Base-by-base conservation (phyloP, 129 eudicot genomes). In the Kitagawia praeruptora region DNA sequence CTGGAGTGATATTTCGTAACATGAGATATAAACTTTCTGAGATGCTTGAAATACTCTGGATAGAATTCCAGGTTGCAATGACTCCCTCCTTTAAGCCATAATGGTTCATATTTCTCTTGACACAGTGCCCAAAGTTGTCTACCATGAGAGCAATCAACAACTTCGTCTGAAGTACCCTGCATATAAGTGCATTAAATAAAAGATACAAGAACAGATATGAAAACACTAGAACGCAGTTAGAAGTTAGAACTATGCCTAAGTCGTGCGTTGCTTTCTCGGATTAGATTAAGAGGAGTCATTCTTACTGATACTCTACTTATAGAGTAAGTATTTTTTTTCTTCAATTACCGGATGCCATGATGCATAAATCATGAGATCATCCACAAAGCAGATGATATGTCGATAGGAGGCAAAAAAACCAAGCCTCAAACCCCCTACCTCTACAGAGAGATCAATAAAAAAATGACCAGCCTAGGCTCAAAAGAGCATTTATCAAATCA, bases 151-250 rank as follows among this genome's bases (percentile, higher is more conserved):
- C 82, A 87, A 69, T 93, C 90, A 15, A 93, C 98, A 42, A 93
- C 98, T 80, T 90, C 97, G 80, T 92, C 97, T 3, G 90, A 81
- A 79, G 93, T 92, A 58, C 97, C 97, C 97, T 92, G 87, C 81
- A 86, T 16, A 16, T 18, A 70, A 31, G 41, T 27, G 39, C 40
- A 31, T 18, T 13, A 81, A 64, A n/a, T 13, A 8, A 54, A 34
- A 21, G 21, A 16, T 44, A 9, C 45, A 39, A 64, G 3, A n/a
- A 64, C 23, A 7, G 12, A 56, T 21, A 48, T 31, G 63, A 31
- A 78, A 47, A 10, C 76, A 79, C 21, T 16, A 47, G 27, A 70
- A 25, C 15, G 82, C 69, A 48, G 48, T 3, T 34, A 19, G 82
- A 61, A 69, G 39, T 14, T 18, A 18, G 31, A 69, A 69, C 19